A percentile compares a stretch with the other conserved stretches of the same genome.
phyloP scores from a whole-genome alignment of 148 eudicot genomes.

The Gaultheria prostrata region DNA sequence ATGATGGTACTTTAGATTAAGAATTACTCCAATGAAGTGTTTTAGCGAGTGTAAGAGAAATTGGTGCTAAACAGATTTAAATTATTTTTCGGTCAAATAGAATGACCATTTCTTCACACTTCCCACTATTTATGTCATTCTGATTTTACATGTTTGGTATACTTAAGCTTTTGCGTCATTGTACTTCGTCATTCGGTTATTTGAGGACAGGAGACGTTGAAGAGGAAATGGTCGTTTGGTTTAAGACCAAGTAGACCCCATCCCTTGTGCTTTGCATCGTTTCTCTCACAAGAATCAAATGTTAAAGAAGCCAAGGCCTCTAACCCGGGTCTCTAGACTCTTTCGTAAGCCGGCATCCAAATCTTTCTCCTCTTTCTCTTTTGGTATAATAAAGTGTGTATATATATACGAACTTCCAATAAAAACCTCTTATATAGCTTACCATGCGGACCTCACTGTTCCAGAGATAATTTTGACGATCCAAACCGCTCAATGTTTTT shows the following conservation, averaged over 20 bases:
- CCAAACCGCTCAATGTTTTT: too few species aligned
- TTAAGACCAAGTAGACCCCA: background rate
- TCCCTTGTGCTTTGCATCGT: background rate
- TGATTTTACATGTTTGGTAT: background rate
- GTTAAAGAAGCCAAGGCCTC: background rate
- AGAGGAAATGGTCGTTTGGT: background rate
- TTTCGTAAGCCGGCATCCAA: background rate
- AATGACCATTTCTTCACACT: background rate
- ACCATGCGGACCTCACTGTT: too few species aligned
- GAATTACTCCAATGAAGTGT: too few species aligned
- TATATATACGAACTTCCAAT: too few species aligned
- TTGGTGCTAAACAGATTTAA: background rate
- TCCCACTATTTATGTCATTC: background rate
- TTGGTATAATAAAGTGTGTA: background rate
- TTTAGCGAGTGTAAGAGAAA: too few species aligned
- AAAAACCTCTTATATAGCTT: too few species aligned
- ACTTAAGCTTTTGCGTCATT: background rate
- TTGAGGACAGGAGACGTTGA: slow-evolving; percentile 4
- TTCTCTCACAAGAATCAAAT: background rate
- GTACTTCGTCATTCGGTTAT: background rate
- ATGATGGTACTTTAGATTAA: too few species aligned
- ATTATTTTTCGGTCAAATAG: background rate
- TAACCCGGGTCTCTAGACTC: background rate
- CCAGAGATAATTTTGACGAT: too few species aligned
- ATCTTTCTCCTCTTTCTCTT: background rate